phyloP scores from a whole-genome alignment of 2,329 filamentous ascomycete genomes.

The Verticillium tricorpus region DNA sequence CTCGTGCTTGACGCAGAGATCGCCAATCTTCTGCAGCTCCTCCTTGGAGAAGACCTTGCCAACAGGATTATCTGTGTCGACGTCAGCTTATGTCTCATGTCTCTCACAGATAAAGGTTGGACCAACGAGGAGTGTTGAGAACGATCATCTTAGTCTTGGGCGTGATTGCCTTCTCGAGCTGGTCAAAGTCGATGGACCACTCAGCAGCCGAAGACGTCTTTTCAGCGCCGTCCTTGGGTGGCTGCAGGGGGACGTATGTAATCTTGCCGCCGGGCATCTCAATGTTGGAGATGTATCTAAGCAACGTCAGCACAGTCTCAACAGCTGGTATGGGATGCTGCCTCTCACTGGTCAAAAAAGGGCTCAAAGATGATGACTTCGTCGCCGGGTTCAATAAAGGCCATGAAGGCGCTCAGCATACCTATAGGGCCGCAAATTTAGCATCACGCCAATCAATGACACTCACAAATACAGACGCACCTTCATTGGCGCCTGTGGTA shows the following conservation, averaged over 20 bases:
- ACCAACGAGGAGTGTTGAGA: constrained; percentile 64
- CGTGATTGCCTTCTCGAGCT: constrained; percentile 77
- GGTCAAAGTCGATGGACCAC: constrained; percentile 82
- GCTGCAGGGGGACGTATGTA: constrained; percentile 91
- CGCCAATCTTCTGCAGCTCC: constrained; percentile 80
- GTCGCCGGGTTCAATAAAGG: constrained; percentile 87
- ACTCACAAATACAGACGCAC: constrained; percentile 20
- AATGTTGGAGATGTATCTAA: constrained; percentile 89
- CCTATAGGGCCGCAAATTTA: constrained; percentile 33
- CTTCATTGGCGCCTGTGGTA: constrained; percentile 87
- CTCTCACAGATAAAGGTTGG: neutral
- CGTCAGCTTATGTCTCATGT: neutral
- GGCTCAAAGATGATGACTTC: constrained; percentile 98
- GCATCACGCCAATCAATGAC: neutral
- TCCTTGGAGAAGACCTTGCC: constrained; percentile 88
- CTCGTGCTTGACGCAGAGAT: constrained; percentile 86
- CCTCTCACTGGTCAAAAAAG: constrained; percentile 82
- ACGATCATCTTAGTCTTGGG: constrained; percentile 95
- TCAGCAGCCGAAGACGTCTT: constrained; percentile 81
- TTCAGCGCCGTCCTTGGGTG: constrained; percentile 72
- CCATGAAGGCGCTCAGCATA: constrained; percentile 98
- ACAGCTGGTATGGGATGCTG: too few species aligned
- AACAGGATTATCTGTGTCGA: constrained; percentile 74
- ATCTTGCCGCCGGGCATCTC: constrained; percentile 96
- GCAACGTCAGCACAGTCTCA: neutral